phyloP scores from a whole-genome alignment of 2,329 filamentous ascomycete genomes.

The Ascochyta rabiei region DNA sequence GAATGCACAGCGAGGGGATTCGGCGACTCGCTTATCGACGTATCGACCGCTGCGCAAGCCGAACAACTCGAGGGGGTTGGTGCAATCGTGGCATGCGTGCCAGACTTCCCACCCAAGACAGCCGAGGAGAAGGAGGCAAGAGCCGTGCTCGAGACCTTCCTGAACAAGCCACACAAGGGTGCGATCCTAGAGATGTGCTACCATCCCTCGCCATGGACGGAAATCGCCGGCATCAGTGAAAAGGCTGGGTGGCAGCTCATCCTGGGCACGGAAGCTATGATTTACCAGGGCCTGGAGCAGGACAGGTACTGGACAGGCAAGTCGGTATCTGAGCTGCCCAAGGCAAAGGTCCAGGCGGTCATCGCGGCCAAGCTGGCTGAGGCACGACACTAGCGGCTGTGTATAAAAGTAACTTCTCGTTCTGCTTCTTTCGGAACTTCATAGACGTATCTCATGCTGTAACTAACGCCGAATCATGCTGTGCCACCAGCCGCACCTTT shows the following conservation, averaged over 20 bases:
- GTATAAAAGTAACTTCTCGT: conserved; percentile 5
- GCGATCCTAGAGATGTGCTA: conserved; percentile 84
- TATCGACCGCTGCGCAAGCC: conserved; percentile 66
- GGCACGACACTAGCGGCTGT: conserved; percentile 19
- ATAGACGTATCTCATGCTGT: not conserved
- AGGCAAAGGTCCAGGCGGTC: conserved; percentile 63
- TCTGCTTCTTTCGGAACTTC: not conserved
- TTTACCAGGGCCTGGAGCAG: conserved; percentile 77
- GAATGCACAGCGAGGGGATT: conserved; percentile 67
- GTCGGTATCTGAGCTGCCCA: conserved; percentile 62
- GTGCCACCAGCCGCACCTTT: not conserved
- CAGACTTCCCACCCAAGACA: conserved; percentile 72
- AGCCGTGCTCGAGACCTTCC: conserved; percentile 58
- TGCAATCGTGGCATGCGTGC: conserved; percentile 75
- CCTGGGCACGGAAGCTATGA: conserved; percentile 75
- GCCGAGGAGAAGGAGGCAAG: conserved; percentile 66
- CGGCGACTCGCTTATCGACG: conserved; percentile 65
- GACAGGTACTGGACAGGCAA: conserved; percentile 67
- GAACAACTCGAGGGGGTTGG: conserved; percentile 62
- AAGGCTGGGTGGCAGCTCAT: conserved; percentile 73
- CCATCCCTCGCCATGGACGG: conserved; percentile 70
- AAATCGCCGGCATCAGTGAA: conserved; percentile 66
- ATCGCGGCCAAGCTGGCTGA: conserved; percentile 47
- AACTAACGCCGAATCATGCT: conserved; percentile 1
- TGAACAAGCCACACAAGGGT: conserved; percentile 62